Percentiles rank a stretch among this genome's conserved stretches.
Evolutionary conservation across 495 filamentous ascomycete species (phyloP).

Genomic region (Ramalina peruviana): DNA sequence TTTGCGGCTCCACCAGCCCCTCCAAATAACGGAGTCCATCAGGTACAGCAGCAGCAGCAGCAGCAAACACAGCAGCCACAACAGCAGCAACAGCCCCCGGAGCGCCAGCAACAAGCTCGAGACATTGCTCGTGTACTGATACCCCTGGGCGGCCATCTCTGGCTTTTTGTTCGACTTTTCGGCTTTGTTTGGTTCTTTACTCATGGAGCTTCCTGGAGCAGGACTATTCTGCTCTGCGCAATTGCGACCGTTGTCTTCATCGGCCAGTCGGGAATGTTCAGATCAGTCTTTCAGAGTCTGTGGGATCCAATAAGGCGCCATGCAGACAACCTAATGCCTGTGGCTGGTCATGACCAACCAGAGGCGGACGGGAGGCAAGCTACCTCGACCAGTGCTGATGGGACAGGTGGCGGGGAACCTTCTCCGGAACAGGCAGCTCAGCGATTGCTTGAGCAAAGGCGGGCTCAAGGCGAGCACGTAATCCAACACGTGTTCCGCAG

Average conservation of each 20-base stretch:
- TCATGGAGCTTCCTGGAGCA: conserved; percentile 54
- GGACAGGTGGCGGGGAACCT: conserved; percentile 18
- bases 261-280: conserved; percentile 49
- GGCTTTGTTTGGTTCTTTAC: conserved; percentile 72
- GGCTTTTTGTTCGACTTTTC: conserved; percentile 64
- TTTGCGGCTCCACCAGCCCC: not conserved
- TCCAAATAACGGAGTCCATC: not conserved
- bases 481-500: conserved; percentile 43
- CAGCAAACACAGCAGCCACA: conserved; percentile 11
- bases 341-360: conserved; percentile 22
- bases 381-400: conserved; percentile 10
- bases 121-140: conserved; percentile 17
- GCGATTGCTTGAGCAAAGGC: conserved; percentile 37
- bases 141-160: conserved; percentile 36
- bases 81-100: conserved; percentile 12
- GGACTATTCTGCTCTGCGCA: conserved; percentile 48
- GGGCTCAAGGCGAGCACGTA: conserved; percentile 35
- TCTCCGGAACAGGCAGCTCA: conserved; percentile 34
- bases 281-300: conserved; percentile 38
- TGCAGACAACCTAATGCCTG: conserved; percentile 55
- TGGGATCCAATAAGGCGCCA: conserved; percentile 54
- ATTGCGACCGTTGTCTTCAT: conserved; percentile 46
- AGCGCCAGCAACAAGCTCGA: conserved; percentile 12
- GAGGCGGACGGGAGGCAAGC: conserved; percentile 20
- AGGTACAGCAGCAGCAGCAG: conserved; percentile 3